Evolutionary conservation across 306 rosid species (phyloP).

Genomic region (Luffa acutangula): DNA sequence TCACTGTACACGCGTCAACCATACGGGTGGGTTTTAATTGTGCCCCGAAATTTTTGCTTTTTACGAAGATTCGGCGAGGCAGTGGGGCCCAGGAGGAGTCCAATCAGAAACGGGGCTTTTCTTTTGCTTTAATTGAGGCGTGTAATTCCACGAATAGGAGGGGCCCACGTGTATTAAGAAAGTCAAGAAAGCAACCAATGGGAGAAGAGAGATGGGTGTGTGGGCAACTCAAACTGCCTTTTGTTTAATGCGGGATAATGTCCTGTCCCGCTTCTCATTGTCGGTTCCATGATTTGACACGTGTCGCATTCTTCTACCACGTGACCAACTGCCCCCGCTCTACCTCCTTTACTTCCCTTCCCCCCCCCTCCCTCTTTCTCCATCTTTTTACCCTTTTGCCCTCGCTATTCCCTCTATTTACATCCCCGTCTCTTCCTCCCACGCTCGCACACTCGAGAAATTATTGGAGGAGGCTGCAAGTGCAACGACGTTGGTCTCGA

Average conservation of each 20-base stretch:
- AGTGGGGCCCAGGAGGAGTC: slow-evolving; percentile 17
- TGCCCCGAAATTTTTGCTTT: slow-evolving; percentile 15
- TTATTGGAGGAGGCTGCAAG: background rate
- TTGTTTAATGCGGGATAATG: slow-evolving; percentile 56
- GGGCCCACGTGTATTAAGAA: slow-evolving; percentile 45
- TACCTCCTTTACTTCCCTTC: background rate
- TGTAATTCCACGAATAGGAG: slow-evolving; percentile 38
- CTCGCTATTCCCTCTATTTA: background rate
- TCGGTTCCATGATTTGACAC: slow-evolving; percentile 47
- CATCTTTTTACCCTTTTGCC: slow-evolving; percentile 3
- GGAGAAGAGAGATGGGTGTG: slow-evolving; percentile 27
- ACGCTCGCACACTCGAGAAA: background rate
- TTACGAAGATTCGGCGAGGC: slow-evolving; percentile 36
- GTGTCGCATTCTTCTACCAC: slow-evolving; percentile 22
- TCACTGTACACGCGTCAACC: slow-evolving; percentile 51
- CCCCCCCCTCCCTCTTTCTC: no score
- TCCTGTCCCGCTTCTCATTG: slow-evolving; percentile 55
- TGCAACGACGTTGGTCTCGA: no score
- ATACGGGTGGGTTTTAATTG: slow-evolving; percentile 11
- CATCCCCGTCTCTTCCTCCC: background rate
- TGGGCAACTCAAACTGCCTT: slow-evolving; percentile 34
- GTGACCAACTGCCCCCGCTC: slow-evolving; percentile 23
- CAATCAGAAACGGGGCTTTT: slow-evolving; percentile 12
- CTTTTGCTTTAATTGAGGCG: slow-evolving; percentile 17
- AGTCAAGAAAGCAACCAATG: slow-evolving; percentile 72